Conservation (phyloP, 2,329 filamentous ascomycete genomes). For the Sarocladiaceae sp. region DNA sequence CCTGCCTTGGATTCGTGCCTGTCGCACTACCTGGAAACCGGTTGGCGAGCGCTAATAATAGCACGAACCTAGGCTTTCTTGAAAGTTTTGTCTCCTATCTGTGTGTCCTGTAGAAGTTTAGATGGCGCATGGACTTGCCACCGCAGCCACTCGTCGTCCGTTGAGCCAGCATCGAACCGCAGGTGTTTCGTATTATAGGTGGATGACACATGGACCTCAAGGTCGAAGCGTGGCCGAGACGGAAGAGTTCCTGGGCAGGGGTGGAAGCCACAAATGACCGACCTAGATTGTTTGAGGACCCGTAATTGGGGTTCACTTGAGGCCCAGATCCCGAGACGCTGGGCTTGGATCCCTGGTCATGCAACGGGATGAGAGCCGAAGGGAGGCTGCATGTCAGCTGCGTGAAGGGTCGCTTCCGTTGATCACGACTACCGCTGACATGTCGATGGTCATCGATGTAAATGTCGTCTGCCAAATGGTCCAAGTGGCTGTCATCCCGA, state of each 20-base stretch:
- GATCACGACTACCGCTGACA: not conserved
- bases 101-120: too few relatives aligned
- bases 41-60: too few relatives aligned
- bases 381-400: conserved; percentile 2
- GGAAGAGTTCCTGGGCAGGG: conserved; percentile 4
- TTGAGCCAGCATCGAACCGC: not conserved
- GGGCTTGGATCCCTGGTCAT: conserved; percentile 6
- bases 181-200: conserved; percentile 2
- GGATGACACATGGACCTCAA: not conserved
- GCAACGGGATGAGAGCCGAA: conserved; percentile 6
- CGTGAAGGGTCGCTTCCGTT: not conserved
- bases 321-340: not conserved
- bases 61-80: too few relatives aligned
- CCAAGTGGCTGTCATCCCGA: too few relatives aligned
- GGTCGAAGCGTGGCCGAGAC: too few relatives aligned
- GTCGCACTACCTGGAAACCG: too few relatives aligned
- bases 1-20: too few relatives aligned
- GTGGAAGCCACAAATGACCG: not conserved
- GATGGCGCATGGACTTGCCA: too few relatives aligned
- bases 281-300: not conserved
- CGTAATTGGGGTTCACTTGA: conserved; percentile 2
- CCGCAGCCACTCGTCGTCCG: not conserved
- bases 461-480: too few relatives aligned
- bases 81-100: too few relatives aligned
- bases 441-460: too few relatives aligned